phyloP scores from a whole-genome alignment of 106 monocot species.

The Iris macrosiphon region DNA sequence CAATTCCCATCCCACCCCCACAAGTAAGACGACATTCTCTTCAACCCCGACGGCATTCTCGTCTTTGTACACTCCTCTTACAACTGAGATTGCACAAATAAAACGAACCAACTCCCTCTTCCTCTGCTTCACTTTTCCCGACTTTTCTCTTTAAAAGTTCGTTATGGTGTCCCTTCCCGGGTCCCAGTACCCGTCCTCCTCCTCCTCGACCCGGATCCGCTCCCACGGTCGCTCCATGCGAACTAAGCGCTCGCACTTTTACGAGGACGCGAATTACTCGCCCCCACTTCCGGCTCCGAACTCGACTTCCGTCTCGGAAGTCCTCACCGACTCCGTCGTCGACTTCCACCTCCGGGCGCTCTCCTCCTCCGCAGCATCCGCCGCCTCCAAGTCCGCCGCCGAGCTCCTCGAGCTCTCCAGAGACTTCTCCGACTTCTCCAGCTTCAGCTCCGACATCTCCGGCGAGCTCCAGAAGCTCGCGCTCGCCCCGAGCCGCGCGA shows the following conservation, averaged over 20 bases:
- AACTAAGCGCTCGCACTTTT: constrained; percentile 45
- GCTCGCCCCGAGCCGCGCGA: background rate
- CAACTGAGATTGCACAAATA: too few species aligned
- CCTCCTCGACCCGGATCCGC: constrained; percentile 11
- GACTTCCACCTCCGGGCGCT: constrained; percentile 62
- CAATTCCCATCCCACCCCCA: too few species aligned
- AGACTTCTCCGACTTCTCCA: constrained; percentile 47
- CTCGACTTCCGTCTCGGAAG: constrained; percentile 19
- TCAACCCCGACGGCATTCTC: background rate
- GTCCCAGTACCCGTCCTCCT: too few species aligned
- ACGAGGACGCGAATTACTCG: background rate
- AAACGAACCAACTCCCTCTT: background rate
- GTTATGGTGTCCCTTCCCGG: too few species aligned
- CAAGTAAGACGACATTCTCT: too few species aligned
- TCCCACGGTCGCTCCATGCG: constrained; percentile 56
- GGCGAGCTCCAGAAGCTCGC: constrained; percentile 38
- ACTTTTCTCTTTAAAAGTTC: too few species aligned
- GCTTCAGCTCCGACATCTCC: constrained; percentile 58
- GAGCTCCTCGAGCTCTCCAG: constrained; percentile 40
- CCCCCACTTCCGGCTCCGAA: background rate
- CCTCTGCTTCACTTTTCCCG: too few species aligned
- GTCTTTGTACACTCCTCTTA: background rate
- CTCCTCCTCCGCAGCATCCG: constrained; percentile 2
- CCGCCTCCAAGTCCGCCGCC: constrained; percentile 9
- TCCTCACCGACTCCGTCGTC: constrained; percentile 61